These are phyloP conservation scores for Byssochlamys sp. DNA, from an alignment of 2,329 filamentous ascomycete genomes.

Conservation along the genomic window DNA sequence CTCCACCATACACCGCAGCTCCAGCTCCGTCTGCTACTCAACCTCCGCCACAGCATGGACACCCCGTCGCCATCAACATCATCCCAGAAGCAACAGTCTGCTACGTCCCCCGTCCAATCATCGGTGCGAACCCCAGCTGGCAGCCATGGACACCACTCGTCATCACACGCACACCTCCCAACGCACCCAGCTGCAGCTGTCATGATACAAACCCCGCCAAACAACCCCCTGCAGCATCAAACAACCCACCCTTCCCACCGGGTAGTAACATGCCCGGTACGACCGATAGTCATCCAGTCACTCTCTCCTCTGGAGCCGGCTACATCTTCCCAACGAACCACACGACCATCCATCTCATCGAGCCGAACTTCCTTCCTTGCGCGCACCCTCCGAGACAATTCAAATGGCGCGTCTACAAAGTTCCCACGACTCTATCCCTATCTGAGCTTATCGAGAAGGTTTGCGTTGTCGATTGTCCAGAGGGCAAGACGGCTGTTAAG, in stretches of 20 bases:
- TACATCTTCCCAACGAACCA: constrained; percentile 53
- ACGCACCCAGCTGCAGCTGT: constrained; percentile 5
- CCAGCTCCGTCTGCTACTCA: not conserved
- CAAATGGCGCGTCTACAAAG: constrained; percentile 42
- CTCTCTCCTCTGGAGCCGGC: constrained; percentile 49
- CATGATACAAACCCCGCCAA: constrained; percentile 5
- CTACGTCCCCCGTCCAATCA: constrained; percentile 4
- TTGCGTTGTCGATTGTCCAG: constrained; percentile 43
- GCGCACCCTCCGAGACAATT: constrained; percentile 25
- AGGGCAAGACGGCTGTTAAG: constrained; percentile 22
- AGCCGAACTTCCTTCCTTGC: constrained; percentile 24
- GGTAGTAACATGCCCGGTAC: constrained; percentile 49
- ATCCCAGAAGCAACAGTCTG: constrained; percentile 2
- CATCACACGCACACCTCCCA: constrained; percentile 6
- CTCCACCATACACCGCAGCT: not conserved
- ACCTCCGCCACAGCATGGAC: not conserved
- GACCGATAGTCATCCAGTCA: constrained; percentile 40
- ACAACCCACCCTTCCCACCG: constrained; percentile 36
- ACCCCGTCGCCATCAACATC: not conserved
- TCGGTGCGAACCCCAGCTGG: constrained; percentile 2
- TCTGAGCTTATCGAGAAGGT: constrained; percentile 51
- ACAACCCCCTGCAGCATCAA: constrained; percentile 3
- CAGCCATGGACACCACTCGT: constrained; percentile 4
- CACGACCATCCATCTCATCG: constrained; percentile 52
- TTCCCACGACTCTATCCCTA: constrained; percentile 46